These are phyloP conservation scores for Microdochium trichocladiopsis DNA, from an alignment of 2,329 filamentous ascomycete species.

Conservation along the genomic window DNA sequence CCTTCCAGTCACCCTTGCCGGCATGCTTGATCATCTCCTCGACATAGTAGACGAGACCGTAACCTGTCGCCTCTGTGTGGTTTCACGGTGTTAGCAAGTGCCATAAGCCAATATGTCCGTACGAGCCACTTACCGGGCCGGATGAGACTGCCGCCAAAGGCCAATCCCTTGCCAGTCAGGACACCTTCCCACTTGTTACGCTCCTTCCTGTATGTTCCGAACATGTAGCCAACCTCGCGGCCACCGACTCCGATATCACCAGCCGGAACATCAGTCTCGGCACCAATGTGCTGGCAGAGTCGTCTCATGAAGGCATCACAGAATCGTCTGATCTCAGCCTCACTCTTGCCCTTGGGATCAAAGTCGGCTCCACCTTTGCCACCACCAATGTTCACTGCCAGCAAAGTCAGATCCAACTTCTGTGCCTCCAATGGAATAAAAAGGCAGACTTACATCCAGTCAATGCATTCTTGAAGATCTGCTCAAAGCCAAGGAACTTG, in stretches of 20 bases:
- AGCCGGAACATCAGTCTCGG: slow-evolving; percentile 91
- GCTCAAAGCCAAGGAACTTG: slow-evolving; percentile 98
- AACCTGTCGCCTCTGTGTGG: slow-evolving; percentile 77
- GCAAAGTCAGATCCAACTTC: slow-evolving; percentile 7
- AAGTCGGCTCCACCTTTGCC: slow-evolving; percentile 98
- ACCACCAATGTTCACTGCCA: slow-evolving; percentile 87
- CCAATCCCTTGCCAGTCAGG: slow-evolving; percentile 88
- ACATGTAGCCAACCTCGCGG: slow-evolving; percentile 91
- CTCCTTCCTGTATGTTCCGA: slow-evolving; percentile 85
- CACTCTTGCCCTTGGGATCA: slow-evolving; percentile 96
- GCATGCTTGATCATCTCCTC: slow-evolving; percentile 92
- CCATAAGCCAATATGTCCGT: neutral
- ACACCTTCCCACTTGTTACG: slow-evolving; percentile 93
- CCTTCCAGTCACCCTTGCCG: slow-evolving; percentile 76
- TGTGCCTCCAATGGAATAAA: slow-evolving; percentile 6
- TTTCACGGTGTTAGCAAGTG: slow-evolving; percentile 1
- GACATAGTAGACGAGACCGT: slow-evolving; percentile 94
- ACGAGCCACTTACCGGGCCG: slow-evolving; percentile 60
- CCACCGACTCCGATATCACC: slow-evolving; percentile 93
- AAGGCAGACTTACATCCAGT: slow-evolving; percentile 64
- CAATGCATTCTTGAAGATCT: slow-evolving; percentile 99
- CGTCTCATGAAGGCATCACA: slow-evolving; percentile 95
- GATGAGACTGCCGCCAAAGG: slow-evolving; percentile 91
- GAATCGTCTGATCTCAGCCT: slow-evolving; percentile 96
- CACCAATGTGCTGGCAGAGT: slow-evolving; percentile 91